Evolutionary conservation across 139 green algal species (phyloP).

Genomic region (Chlorella sp.): DNA sequence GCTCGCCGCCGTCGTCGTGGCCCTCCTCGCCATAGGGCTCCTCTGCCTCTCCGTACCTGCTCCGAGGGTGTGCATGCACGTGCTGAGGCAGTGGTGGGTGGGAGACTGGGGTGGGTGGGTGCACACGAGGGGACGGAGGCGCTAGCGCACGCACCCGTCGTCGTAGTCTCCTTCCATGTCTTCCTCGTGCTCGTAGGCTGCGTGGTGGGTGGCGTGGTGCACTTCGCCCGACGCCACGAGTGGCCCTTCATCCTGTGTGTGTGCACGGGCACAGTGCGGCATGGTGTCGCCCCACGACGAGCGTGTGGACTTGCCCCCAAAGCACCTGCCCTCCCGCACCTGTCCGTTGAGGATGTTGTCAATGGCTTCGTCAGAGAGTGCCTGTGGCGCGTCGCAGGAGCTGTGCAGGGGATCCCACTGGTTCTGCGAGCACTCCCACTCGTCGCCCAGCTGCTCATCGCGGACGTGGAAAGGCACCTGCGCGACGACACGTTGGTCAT

Average conservation of each 20-base stretch:
- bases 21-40: constrained; percentile 13
- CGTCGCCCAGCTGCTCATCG: constrained; percentile 65
- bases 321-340: too few species aligned
- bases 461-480: constrained; percentile 64
- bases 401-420: constrained; percentile 52
- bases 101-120: too few species aligned
- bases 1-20: constrained; percentile 11
- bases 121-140: background rate
- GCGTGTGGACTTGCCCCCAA: too few species aligned
- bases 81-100: background rate
- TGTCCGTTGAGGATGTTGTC: constrained; percentile 57
- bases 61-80: background rate
- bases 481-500: background rate
- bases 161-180: constrained; percentile 27
- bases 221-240: too few species aligned
- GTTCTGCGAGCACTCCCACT: constrained; percentile 74
- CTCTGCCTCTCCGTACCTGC: constrained; percentile 16
- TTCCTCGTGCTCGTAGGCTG: constrained; percentile 17
- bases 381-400: constrained; percentile 58
- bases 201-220: background rate
- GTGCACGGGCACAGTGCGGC: too few species aligned
- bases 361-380: constrained; percentile 61
- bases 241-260: too few species aligned
- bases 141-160: constrained; percentile 3
- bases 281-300: too few species aligned